Evolutionary conservation across 306 rosid species (phyloP).

Genomic region (Lablab purpureus): DNA sequence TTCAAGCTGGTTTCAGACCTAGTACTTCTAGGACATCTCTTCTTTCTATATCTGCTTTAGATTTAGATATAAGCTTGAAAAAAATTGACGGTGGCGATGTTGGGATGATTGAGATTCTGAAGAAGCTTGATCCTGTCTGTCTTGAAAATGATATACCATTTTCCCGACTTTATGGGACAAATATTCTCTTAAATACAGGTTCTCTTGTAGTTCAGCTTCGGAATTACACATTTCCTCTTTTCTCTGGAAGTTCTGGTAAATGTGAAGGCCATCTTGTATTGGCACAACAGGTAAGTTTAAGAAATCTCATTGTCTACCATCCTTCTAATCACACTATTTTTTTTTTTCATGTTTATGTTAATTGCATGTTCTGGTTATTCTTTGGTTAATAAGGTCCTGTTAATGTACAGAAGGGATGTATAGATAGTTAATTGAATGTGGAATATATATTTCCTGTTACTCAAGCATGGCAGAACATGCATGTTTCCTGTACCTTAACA

Average conservation of each 20-base stretch:
- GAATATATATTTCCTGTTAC: too few species aligned
- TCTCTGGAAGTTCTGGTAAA: slow-evolving; percentile 82
- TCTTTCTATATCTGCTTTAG: slow-evolving; percentile 79
- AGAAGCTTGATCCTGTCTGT: slow-evolving; percentile 91
- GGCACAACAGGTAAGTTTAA: slow-evolving; percentile 88
- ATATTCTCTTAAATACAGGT: slow-evolving; percentile 70
- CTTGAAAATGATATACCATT: slow-evolving; percentile 84
- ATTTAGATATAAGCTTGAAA: slow-evolving; percentile 81
- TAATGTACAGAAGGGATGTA: slow-evolving; percentile 4
- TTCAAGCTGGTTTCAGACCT: slow-evolving; percentile 93
- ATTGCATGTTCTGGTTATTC: slow-evolving; percentile 20
- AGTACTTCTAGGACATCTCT: slow-evolving; percentile 85
- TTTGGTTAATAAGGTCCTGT: slow-evolving; percentile 34
- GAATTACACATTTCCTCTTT: slow-evolving; percentile 80
- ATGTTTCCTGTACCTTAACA: too few species aligned
- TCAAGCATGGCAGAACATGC: too few species aligned
- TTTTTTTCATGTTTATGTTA: slow-evolving; percentile 12
- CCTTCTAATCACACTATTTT: slow-evolving; percentile 30
- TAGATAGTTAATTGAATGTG: slow-evolving; percentile 5
- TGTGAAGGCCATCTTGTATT: slow-evolving; percentile 89
- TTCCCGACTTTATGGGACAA: slow-evolving; percentile 88
- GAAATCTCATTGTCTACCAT: slow-evolving; percentile 25
- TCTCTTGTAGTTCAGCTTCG: slow-evolving; percentile 84
- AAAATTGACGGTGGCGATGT: slow-evolving; percentile 89
- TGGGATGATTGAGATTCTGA: slow-evolving; percentile 88